Evolutionary conservation across 352 stramenopile species (phyloP), one percentile per base, ranked within the genome.

Genomic region (Hyaloperonospora brassicae): DNA sequence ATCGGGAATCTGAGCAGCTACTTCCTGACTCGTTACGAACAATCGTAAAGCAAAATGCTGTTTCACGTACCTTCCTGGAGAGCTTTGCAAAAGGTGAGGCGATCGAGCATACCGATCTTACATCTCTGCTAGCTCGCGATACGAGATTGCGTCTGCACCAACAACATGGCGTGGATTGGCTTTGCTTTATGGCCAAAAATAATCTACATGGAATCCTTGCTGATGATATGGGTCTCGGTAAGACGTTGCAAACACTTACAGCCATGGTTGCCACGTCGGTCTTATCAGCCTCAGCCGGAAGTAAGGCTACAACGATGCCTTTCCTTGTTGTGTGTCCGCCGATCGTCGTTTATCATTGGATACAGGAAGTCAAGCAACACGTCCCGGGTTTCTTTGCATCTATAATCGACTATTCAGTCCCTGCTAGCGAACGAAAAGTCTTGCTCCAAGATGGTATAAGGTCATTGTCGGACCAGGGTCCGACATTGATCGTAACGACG

Each of bases 321-420:
- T 75, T 65, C 14, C 62, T 99, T 3, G 64, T 99, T 40, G 84
- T 99, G 13, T 98, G 94, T 64, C 97, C 97, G 1, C 84, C 93
- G 13, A 95, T 95, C 50, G 76, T 99, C 34, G 79, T 96, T 47
- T 73, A 90, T 36, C 96, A 99, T 68, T 99, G 96, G 96, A 73
- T 96, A 3, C 62, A 76, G 6, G 94, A 98, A 68, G 81, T 89
- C n/a, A 48, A 75, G 13, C 80, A 80, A 17, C 95, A 89, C 44
- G 89, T 97, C 43, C 65, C 73, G 6, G 47, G 44, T 5, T 63
- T 62, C 11, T 84, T 97, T 36, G 69, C 75, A 27, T 50, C 51
- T 21, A 55, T 93, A 24, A 59, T 97, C 21, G 72, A 96, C 52
- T 95, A 95, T 42, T 89, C 80, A 11, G 75, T 84, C 0, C 56